Percentiles rank a stretch among this genome's conserved stretches.
Conservation (phyloP, 306 rosid genomes). For the Vachellia collinsii region DNA sequence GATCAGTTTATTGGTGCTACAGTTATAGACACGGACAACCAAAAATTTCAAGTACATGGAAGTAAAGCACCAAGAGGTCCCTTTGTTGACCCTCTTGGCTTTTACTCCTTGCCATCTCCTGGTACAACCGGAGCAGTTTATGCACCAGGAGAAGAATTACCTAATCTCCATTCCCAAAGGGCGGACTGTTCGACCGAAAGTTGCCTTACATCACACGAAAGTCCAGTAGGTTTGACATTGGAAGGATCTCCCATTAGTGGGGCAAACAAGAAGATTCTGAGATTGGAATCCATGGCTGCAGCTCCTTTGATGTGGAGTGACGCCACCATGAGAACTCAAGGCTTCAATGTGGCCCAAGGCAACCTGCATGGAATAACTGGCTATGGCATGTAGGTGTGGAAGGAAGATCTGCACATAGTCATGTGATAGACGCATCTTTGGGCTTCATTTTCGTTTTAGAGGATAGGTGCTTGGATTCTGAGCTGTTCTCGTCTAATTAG, state of each 20-base stretch:
- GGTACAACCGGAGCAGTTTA: slow-evolving; percentile 55
- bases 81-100: slow-evolving; percentile 70
- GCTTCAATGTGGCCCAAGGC: slow-evolving; percentile 62
- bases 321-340: slow-evolving; percentile 75
- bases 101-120: slow-evolving; percentile 62
- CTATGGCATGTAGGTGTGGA: slow-evolving; percentile 67
- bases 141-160: slow-evolving; percentile 65
- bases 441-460: slow-evolving; percentile 23
- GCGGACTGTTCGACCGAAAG: slow-evolving; percentile 97
- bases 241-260: slow-evolving; percentile 66
- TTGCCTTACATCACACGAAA: slow-evolving; percentile 83
- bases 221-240: slow-evolving; percentile 70
- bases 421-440: background rate
- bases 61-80: slow-evolving; percentile 61
- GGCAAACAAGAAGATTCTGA: slow-evolving; percentile 60
- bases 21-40: slow-evolving; percentile 64
- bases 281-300: slow-evolving; percentile 60
- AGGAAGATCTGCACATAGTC: slow-evolving; percentile 25
- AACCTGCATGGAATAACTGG: slow-evolving; percentile 62
- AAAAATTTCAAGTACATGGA: slow-evolving; percentile 64
- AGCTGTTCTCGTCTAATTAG: slow-evolving; percentile 40
- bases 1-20: slow-evolving; percentile 86
- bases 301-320: slow-evolving; percentile 75
- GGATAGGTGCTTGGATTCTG: slow-evolving; percentile 36
- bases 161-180: slow-evolving; percentile 56